Evolutionary conservation across 108 stramenopile species (phyloP), one percentile per base, ranked within the genome.

Genomic region (Stephanodiscus triporus): DNA sequence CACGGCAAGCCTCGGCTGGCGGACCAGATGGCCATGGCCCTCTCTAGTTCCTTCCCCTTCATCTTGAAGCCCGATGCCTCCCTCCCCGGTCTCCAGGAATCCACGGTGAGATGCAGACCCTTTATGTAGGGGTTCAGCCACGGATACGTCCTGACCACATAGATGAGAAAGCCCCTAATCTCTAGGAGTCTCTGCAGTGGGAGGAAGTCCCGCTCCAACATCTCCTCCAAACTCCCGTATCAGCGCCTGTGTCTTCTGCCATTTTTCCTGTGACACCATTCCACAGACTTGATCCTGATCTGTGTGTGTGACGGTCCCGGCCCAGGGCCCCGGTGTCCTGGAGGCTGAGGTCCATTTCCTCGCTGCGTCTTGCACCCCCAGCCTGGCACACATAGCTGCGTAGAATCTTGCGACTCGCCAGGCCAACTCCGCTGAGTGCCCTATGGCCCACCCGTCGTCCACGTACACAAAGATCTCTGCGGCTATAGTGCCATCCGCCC

Each of bases 1-100:
- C 40, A 42, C 7, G 45, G 23, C 4, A 42, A 9, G 7, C 40
- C 40, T 9, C 10, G 4, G 40, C 40, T 42, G 40, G 9, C 9
- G 1, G 10, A 42, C 10, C 40, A 42, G 9, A 9, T 9, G 4
- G 11, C 11, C 66, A 24, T 42, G 7, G 40, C 9, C 9, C 10
- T 13, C 11, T 42, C 10, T 9, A 42, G 9, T 9, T 42, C 40
- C 40, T 42, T 42, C 40, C 10, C 9, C 48, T 24, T 40, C 6
- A 34, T 5, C 26, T 80, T 84, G 80, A 80, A 86, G 10, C 80
- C 86, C 4, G 72, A 66, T 23, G 45, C 22, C 26, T 77, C 76
- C 47, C 86, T 66, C 14, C 65, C 64, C 13, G 34, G n/a, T 17
- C 82, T 24, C 82, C 83, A 84, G 0, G 43, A 16, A 34, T 83